Percentiles rank a stretch among this genome's conserved stretches.
These are phyloP conservation scores for Sporothrix brunneoviolacea DNA, from an alignment of 2,329 filamentous ascomycete genomes.

Conservation along the genomic window DNA sequence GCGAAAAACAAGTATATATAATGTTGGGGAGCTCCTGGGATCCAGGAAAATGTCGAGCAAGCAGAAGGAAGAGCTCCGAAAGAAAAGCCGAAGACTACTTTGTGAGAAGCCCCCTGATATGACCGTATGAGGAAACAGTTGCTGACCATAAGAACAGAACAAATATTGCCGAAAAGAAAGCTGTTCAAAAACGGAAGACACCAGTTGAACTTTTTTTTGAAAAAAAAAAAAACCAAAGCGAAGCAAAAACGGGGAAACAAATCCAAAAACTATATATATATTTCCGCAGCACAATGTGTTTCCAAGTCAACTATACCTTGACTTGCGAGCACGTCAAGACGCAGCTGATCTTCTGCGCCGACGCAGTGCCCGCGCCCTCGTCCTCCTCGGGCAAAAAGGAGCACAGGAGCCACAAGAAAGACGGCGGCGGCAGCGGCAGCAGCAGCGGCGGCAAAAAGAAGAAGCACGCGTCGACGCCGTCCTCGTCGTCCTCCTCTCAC, in stretches of 20 bases:
- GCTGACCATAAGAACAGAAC: too few species aligned
- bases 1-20: too few species aligned
- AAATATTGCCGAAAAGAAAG: neutral
- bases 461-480: conserved; percentile 16
- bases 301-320: conserved; percentile 42
- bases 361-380: conserved; percentile 25
- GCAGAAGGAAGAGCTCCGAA: too few species aligned
- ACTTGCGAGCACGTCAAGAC: conserved; percentile 45
- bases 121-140: too few species aligned
- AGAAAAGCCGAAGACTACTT: too few species aligned
- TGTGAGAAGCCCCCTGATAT: too few species aligned
- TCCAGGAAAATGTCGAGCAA: too few species aligned
- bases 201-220: too few species aligned
- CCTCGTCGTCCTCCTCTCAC: conserved; percentile 15
- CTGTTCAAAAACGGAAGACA: too few species aligned
- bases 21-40: too few species aligned
- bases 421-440: conserved; percentile 4
- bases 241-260: neutral
- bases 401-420: neutral
- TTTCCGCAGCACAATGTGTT: conserved; percentile 35
- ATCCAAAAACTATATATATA: neutral
- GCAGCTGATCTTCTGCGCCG: conserved; percentile 37
- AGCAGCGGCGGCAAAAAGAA: conserved; percentile 12
- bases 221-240: neutral
- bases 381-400: neutral